These are phyloP conservation scores for Nymphaea thermarum DNA, from an alignment of 164 flowering plant genomes.

Conservation along the genomic window DNA sequence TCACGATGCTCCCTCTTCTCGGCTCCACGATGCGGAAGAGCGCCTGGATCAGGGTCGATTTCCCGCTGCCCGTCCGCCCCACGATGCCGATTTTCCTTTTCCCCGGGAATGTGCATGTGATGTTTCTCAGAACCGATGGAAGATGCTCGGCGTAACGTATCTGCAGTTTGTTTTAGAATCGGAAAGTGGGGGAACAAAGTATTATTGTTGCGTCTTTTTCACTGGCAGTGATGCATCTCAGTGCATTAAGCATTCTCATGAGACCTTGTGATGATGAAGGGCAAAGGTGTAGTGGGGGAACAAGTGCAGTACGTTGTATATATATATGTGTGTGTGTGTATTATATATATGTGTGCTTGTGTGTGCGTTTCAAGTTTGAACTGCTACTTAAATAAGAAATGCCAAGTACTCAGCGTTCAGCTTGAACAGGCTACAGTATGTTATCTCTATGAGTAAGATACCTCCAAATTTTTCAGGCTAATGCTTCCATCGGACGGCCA, in stretches of 20 bases:
- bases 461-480: slow-evolving; percentile 65
- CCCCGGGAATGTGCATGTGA: slow-evolving; percentile 26
- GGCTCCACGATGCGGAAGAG: slow-evolving; percentile 82
- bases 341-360: no score
- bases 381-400: no score
- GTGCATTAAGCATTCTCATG: no score
- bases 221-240: no score
- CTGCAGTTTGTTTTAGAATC: slow-evolving; percentile 6
- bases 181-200: no score
- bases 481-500: slow-evolving; percentile 84
- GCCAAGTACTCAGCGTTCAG: no score
- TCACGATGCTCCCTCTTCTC: slow-evolving; percentile 58
- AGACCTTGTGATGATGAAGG: no score
- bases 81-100: slow-evolving; percentile 24
- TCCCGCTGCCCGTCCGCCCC: slow-evolving; percentile 30
- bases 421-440: background rate
- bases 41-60: slow-evolving; percentile 37
- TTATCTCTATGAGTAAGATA: background rate
- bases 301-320: no score
- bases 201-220: no score
- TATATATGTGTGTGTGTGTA: no score
- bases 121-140: slow-evolving; percentile 23
- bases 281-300: no score
- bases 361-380: background rate
- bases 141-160: slow-evolving; percentile 27